A percentile compares a stretch with the other conserved stretches of the same genome.
phyloP scores from a whole-genome alignment of 352 stramenopile species.

The Globisporangium spiculum region DNA sequence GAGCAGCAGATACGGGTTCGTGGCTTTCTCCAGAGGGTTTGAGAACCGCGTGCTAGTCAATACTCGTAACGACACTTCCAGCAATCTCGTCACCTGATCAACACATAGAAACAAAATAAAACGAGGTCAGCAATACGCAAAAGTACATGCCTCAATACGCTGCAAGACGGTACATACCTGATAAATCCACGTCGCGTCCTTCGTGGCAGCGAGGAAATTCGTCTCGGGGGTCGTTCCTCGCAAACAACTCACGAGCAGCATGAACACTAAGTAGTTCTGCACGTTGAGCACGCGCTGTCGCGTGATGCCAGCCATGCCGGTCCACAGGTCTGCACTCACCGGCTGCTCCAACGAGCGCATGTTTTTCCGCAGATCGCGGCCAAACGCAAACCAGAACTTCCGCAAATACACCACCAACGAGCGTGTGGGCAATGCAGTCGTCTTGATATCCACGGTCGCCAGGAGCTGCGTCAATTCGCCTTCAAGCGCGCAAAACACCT shows the following conservation, averaged over 20 bases:
- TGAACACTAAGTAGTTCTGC: constrained; percentile 57
- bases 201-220: constrained; percentile 28
- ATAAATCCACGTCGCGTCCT: constrained; percentile 44
- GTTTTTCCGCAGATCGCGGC: constrained; percentile 13
- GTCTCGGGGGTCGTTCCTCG: constrained; percentile 17
- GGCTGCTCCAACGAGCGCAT: not conserved
- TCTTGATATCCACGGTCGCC: constrained; percentile 29
- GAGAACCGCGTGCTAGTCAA: constrained; percentile 25
- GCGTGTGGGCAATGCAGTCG: constrained; percentile 21
- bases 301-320: not conserved
- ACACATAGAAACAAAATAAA: not conserved
- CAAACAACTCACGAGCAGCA: constrained; percentile 58
- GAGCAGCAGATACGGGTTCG: constrained; percentile 48
- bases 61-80: constrained; percentile 39
- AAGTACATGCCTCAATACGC: not conserved
- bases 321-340: constrained; percentile 7
- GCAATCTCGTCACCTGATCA: constrained; percentile 30
- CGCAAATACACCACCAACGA: constrained; percentile 32
- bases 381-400: constrained; percentile 46
- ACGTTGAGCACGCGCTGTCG: constrained; percentile 36
- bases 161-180: constrained; percentile 18
- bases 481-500: constrained; percentile 43
- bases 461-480: constrained; percentile 34
- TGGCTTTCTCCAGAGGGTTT: constrained; percentile 20
- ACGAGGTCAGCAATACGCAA: not conserved